A percentile compares a stretch with the other conserved stretches of the same genome.
phyloP scores from a whole-genome alignment of 1,284 basidiomycete species.

The Leccinum huronense region DNA sequence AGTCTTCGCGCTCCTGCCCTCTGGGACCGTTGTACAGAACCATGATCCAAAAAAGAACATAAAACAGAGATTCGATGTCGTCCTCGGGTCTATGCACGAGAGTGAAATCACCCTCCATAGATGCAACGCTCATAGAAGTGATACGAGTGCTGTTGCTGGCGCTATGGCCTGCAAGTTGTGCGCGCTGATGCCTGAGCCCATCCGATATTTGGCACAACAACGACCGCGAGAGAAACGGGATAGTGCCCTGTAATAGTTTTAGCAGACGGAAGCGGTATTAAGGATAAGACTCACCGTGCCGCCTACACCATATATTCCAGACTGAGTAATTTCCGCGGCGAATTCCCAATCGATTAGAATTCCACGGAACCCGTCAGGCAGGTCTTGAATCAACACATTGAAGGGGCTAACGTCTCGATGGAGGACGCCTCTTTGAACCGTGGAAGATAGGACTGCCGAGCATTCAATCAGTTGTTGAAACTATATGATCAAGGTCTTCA shows the following conservation, averaged over 20 bases:
- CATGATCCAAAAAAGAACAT: not conserved
- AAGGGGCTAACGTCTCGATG: not conserved
- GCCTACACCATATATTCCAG: not conserved
- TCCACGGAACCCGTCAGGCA: not conserved
- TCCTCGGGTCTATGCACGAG: not conserved
- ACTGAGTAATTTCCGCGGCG: not conserved
- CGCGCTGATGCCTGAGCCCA: not conserved
- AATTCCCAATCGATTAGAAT: not conserved
- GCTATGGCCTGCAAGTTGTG: too few species aligned
- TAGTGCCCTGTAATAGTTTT: not conserved
- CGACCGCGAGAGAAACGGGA: not conserved
- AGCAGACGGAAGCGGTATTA: not conserved
- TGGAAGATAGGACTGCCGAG: not conserved
- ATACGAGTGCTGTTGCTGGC: too few species aligned
- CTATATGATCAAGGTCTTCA: not conserved
- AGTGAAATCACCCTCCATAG: not conserved
- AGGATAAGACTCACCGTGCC: not conserved
- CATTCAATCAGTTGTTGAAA: not conserved
- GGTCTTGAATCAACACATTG: not conserved
- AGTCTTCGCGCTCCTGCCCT: not conserved
- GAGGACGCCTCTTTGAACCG: not conserved
- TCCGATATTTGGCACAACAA: not conserved
- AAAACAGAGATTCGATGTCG: not conserved
- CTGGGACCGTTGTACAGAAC: not conserved
- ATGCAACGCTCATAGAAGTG: too few species aligned